Evolutionary conservation across 768 basidiomycete genomes (phyloP), one percentile per base, ranked within the genome.

Genomic region (Leccinum subgranulosum): DNA sequence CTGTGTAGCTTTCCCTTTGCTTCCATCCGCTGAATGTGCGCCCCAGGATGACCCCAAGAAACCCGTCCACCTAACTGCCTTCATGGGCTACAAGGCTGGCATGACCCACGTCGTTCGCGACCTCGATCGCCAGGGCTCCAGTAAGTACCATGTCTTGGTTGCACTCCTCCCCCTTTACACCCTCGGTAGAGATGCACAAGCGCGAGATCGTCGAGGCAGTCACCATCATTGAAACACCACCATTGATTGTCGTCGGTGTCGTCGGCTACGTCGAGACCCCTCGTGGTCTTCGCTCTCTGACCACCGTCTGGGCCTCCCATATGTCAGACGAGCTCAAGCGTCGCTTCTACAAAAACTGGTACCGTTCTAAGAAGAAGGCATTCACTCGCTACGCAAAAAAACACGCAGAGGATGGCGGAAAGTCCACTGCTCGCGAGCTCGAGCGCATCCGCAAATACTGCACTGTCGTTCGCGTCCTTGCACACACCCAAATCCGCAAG

Each of bases 291-390:
- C 94, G 97, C 73, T 93, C 94, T 43, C 90, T 99, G 71, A 98
- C 97, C 72, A 99, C 97, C 60, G 95, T 97, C 75, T 93, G 91
- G 97, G 95, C 97, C 49, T 90, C 92, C 66, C 97, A 99, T 76
- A 85, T 99, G 45, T 95, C 93, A 39, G 97, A 98, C 75, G 95
- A 98, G 75, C 74, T 98, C 75, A 99, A 96, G 80, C 92, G 97
- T 71, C 87, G 97, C 67, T 98, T 99, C 88, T 98, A 98, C 90
- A 95, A 94, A 84, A 97, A 96, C 85, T 98, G 96, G 95, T 98
- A 98, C 84, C 88, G 92, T 67, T 96, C 94, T 51, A 99, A 99
- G 91, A 98, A 98, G 86, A 99, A 99, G 88, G 97, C 97, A 41
- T 99, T 98, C 86, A 99, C 97, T 71, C 93, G 94, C 74, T 99